Evolutionary conservation across 805 yeast species (phyloP), one percentile per base, ranked within the genome.

Genomic region (Kodamaea laetipori): DNA sequence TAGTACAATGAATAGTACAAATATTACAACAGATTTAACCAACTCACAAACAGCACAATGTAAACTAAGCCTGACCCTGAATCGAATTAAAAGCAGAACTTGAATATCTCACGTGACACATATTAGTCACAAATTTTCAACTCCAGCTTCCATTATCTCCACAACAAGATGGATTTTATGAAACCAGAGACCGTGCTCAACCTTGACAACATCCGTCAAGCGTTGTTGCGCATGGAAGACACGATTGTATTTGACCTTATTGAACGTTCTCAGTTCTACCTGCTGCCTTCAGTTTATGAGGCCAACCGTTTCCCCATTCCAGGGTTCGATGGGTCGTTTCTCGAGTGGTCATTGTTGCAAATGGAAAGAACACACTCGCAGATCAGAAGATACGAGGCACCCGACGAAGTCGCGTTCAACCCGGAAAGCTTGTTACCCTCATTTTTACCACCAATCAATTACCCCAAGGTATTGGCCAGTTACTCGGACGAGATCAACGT

Each of bases 151-250:
- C n/a, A 21, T 21, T 8, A 21, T 21, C 24, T 8, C 6, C 24
- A n/a, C 24, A 21, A 23, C 42, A 51, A 25, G 13, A 89, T 90
- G 96, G 95, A 90, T 66, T 90, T 90, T 63, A 76, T 78, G 61
- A 80, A 82, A 52, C 94, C 96, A 12, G 85, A 84, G 38, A 78
- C 95, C 0, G 96, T 88, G 5, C 74, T 94, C 39, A 79, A 89
- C 56, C 71, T 94, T 46, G 72, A 71, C 54, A 90, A 94, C 66
- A 94, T 94, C 56, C 81, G 99, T 49, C 82, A 78, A 47, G 85
- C 88, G 12, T 73, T 94, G 37, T 83, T 90, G 30, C 80, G 96
- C 43, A 89, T 94, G 97, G 99, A 94, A 60, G 98, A 94, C 64
- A 86, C 97, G 5, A 90, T 94, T 54, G 85, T 94, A 48, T 94